These are phyloP conservation scores for Teunomyces funiuensis DNA, from an alignment of 805 yeast genomes.

Conservation along the genomic window DNA sequence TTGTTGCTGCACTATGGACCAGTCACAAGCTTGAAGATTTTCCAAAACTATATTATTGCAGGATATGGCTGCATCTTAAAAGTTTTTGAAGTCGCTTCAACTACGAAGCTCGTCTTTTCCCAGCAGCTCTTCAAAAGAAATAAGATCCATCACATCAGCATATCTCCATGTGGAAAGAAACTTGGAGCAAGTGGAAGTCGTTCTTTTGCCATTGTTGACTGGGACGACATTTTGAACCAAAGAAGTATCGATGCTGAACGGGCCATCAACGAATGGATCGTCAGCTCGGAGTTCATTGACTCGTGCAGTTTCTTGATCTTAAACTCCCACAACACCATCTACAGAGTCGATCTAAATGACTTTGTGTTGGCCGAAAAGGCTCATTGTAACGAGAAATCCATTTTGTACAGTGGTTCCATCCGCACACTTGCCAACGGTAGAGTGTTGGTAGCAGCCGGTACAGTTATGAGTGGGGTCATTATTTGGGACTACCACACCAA, in stretches of 20 bases:
- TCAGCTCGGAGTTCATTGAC: slow-evolving; percentile 52
- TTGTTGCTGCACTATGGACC: slow-evolving; percentile 58
- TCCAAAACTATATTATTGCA: slow-evolving; percentile 42
- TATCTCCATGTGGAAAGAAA: slow-evolving; percentile 27
- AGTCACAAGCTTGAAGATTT: slow-evolving; percentile 57
- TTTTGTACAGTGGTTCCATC: slow-evolving; percentile 84
- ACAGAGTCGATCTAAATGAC: slow-evolving; percentile 31
- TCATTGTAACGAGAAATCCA: slow-evolving; percentile 69
- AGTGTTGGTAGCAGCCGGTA: slow-evolving; percentile 78
- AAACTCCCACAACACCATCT: slow-evolving; percentile 77
- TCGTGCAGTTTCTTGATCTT: slow-evolving; percentile 46
- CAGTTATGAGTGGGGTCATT: slow-evolving; percentile 85
- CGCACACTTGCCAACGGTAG: slow-evolving; percentile 40
- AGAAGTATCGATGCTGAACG: slow-evolving; percentile 39
- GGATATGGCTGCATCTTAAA: slow-evolving; percentile 74
- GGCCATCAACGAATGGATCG: slow-evolving; percentile 78
- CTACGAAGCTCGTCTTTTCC: slow-evolving; percentile 34
- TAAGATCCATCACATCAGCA: slow-evolving; percentile 77
- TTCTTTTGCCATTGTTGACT: slow-evolving; percentile 48
- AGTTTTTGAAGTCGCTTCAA: slow-evolving; percentile 45
- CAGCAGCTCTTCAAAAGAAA: slow-evolving; percentile 61
- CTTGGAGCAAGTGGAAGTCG: slow-evolving; percentile 67
- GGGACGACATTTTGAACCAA: slow-evolving; percentile 4
- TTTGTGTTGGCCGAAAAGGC: slow-evolving; percentile 26
- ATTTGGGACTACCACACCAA: slow-evolving; percentile 62